Evolutionary conservation across 768 basidiomycete genomes (phyloP).

Genomic region (Pholiota molesta): DNA sequence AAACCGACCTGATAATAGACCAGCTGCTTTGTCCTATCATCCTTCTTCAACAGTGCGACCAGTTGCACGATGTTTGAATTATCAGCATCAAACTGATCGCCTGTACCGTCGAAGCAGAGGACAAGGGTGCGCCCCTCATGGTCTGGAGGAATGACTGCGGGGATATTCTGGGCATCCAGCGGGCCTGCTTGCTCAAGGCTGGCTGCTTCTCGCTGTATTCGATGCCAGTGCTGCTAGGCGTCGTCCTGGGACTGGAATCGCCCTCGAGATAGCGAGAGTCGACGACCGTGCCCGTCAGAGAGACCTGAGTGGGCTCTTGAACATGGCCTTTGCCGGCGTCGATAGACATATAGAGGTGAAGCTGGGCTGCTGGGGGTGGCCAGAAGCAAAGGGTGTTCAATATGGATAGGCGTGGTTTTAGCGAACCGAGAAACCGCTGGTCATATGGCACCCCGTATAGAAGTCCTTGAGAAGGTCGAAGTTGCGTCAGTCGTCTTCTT

Average conservation of each 20-base stretch:
- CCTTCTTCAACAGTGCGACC: slow-evolving; percentile 54
- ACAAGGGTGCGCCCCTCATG: slow-evolving; percentile 46
- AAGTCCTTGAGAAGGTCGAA: background rate
- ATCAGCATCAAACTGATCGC: slow-evolving; percentile 52
- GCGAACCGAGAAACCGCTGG: background rate
- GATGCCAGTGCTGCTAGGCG: slow-evolving; percentile 21
- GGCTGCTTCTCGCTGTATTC: slow-evolving; percentile 15
- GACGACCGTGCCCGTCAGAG: background rate
- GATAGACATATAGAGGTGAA: background rate
- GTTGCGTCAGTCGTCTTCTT: background rate
- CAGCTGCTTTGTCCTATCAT: slow-evolving; percentile 54
- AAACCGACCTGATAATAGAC: slow-evolving; percentile 55
- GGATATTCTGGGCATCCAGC: slow-evolving; percentile 24
- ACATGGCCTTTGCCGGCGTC: background rate
- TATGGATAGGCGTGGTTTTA: background rate
- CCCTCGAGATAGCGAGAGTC: background rate
- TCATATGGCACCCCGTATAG: background rate
- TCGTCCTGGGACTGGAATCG: slow-evolving; percentile 7
- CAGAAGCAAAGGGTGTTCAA: background rate
- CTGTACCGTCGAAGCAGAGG: slow-evolving; percentile 62
- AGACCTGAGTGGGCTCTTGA: background rate
- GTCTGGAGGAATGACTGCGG: slow-evolving; percentile 42
- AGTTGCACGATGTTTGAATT: slow-evolving; percentile 60
- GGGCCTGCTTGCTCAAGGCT: slow-evolving; percentile 16
- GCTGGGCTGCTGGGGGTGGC: background rate